Evolutionary conservation across 2,329 filamentous ascomycete genomes (phyloP).

Genomic region (Pyricularia sp.): DNA sequence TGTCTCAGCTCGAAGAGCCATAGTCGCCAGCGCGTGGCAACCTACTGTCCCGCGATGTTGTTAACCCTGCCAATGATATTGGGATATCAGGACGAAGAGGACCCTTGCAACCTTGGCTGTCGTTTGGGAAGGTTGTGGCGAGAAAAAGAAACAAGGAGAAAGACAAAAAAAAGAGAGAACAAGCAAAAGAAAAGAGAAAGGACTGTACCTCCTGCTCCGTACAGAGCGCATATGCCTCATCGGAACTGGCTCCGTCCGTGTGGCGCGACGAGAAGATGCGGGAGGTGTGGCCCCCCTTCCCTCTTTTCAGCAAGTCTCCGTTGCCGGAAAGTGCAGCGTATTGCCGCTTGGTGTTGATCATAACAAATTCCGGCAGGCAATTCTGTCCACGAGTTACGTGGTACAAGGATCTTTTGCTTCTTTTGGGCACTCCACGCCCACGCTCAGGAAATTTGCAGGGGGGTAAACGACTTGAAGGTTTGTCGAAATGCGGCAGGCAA

Average conservation of each 20-base stretch:
- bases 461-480: not conserved
- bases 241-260: not conserved
- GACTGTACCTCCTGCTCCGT: too few species aligned
- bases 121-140: too few species aligned
- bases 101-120: too few species aligned
- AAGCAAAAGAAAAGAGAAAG: too few species aligned
- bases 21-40: not conserved
- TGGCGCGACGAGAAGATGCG: not conserved
- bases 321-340: not conserved
- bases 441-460: not conserved
- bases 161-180: too few species aligned
- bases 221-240: not conserved
- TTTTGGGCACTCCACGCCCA: not conserved
- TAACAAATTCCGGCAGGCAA: not conserved
- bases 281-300: not conserved
- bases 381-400: not conserved
- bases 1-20: not conserved
- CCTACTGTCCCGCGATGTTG: too few species aligned
- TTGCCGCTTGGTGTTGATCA: not conserved
- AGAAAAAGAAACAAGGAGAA: too few species aligned
- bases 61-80: too few species aligned
- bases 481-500: not conserved
- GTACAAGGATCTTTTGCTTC: too few species aligned
- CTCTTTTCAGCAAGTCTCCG: not conserved
- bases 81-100: too few species aligned